phyloP scores from a whole-genome alignment of 306 rosid genomes.

The Albizia julibrissin region DNA sequence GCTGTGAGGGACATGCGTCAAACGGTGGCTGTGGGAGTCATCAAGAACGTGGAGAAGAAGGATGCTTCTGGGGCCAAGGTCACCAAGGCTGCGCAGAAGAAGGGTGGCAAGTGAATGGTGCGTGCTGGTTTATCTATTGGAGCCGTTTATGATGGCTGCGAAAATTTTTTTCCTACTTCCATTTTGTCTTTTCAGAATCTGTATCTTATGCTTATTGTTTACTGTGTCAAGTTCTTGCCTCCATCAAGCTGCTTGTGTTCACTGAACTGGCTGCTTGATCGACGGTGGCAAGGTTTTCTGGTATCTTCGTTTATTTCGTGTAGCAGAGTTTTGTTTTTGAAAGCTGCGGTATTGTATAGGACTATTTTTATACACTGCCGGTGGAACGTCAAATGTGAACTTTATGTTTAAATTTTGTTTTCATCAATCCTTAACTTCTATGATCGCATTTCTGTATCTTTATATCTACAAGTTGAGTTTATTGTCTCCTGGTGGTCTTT shows the following conservation, averaged over 20 bases:
- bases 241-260: slow-evolving; percentile 35
- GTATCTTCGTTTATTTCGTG: background rate
- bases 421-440: background rate
- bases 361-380: slow-evolving; percentile 27
- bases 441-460: background rate
- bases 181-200: background rate
- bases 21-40: slow-evolving; percentile 92
- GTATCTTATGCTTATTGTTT: background rate
- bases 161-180: slow-evolving; percentile 30
- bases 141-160: background rate
- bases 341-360: slow-evolving; percentile 21
- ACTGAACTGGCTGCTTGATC: slow-evolving; percentile 79
- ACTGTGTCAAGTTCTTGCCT: slow-evolving; percentile 36
- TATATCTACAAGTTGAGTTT: background rate
- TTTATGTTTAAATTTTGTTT: background rate
- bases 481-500: background rate
- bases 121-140: slow-evolving; percentile 15
- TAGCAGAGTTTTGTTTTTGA: slow-evolving; percentile 8
- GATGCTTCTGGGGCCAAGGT: slow-evolving; percentile 73
- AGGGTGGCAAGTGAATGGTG: slow-evolving; percentile 61
- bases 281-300: slow-evolving; percentile 45
- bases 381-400: background rate
- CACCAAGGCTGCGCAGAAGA: slow-evolving; percentile 66
- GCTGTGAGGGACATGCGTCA: slow-evolving; percentile 96
- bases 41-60: slow-evolving; percentile 91